Evolutionary conservation across 331 rosid species (phyloP).

Genomic region (Prunus yedoensis): DNA sequence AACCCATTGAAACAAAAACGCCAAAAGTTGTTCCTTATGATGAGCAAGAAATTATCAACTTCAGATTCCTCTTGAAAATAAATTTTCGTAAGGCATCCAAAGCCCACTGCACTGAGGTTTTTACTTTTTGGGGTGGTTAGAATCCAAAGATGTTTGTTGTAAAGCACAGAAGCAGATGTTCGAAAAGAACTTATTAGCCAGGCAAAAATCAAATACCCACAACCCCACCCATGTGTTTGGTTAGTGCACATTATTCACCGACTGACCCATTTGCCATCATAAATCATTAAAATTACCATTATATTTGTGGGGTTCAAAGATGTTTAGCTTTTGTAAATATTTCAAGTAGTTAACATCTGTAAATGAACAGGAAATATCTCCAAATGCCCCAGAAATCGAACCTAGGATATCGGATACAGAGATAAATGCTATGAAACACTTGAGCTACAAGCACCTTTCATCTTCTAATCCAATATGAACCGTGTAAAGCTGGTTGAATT

Average conservation of each 20-base stretch:
- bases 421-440: no score
- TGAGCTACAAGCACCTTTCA: no score
- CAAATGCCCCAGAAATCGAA: no score
- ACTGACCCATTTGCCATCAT: conserved; percentile 8
- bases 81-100: conserved; percentile 8
- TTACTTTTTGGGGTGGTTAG: conserved; percentile 2
- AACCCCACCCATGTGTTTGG: conserved; percentile 33
- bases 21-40: neutral
- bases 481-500: neutral
- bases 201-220: neutral
- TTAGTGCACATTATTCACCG: neutral
- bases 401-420: accelerated
- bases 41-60: neutral
- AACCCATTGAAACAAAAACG: neutral
- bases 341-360: no score
- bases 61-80: neutral
- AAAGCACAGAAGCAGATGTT: neutral
- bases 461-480: neutral
- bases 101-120: neutral
- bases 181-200: conserved; percentile 1
- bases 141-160: conserved; percentile 21
- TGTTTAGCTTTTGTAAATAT: neutral
- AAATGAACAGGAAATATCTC: no score
- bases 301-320: neutral
- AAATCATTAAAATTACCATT: no score